Conservation (phyloP, 306 rosid genomes). For the Acacia confusa region DNA sequence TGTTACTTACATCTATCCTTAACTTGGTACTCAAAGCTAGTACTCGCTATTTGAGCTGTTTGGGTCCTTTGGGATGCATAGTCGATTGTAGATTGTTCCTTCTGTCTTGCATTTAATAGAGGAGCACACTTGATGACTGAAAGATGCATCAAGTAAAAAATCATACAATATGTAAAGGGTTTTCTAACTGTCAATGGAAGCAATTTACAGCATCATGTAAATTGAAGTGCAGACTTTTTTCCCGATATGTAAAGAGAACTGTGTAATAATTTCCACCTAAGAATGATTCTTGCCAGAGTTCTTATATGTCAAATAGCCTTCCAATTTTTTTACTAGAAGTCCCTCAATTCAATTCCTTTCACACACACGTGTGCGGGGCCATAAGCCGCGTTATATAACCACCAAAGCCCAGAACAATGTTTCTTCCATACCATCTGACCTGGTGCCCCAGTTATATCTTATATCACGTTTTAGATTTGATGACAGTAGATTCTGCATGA, state of each 20-base stretch:
- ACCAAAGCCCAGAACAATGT: no score
- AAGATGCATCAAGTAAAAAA: not conserved
- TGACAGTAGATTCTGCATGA: not conserved
- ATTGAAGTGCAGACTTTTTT: not conserved
- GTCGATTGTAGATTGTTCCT: not conserved
- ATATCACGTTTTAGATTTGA: not conserved
- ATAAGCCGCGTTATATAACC: not conserved
- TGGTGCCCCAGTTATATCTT: not conserved
- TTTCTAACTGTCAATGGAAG: not conserved
- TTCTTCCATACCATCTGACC: not conserved
- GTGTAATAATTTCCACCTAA: no score
- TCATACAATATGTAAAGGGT: not conserved
- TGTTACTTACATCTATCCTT: not conserved
- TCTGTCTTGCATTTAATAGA: not conserved
- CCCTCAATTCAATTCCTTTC: not conserved
- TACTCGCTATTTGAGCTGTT: not conserved
- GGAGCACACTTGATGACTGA: not conserved
- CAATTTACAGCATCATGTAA: not conserved
- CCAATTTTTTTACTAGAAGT: not conserved
- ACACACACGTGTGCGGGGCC: not conserved
- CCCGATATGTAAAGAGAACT: no score
- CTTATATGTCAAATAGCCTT: not conserved
- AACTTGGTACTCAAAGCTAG: not conserved
- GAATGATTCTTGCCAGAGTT: not conserved
- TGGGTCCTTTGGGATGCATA: slow-evolving; percentile 8